Percentiles rank a stretch among this genome's conserved stretches.
Conservation (phyloP, 2,329 filamentous ascomycete genomes). For the Teratosphaeria zuluensis region DNA sequence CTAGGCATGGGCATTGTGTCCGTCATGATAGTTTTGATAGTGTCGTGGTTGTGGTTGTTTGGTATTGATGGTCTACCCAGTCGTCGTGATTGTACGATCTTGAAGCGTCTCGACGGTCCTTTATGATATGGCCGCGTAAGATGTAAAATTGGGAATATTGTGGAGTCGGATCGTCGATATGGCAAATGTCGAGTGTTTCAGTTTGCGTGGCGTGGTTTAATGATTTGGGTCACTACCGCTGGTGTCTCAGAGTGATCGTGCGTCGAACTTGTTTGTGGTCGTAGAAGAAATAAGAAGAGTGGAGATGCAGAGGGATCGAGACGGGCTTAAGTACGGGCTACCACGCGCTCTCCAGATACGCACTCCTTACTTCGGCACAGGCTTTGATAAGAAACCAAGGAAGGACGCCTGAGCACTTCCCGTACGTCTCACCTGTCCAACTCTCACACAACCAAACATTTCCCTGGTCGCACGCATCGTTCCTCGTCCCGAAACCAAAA, state of each 20-base stretch:
- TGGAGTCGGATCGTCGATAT: background rate
- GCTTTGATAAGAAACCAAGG: background rate
- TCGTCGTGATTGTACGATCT: background rate
- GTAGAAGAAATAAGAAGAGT: background rate
- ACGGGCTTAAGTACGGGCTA: background rate
- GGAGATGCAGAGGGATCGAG: background rate
- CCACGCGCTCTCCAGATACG: background rate
- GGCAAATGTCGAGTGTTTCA: background rate
- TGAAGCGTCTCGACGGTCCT: background rate
- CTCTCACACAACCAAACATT: background rate
- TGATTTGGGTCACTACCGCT: background rate
- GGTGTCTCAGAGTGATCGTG: background rate
- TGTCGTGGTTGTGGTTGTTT: background rate
- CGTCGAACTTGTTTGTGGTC: background rate
- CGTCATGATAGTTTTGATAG: conserved; percentile 16
- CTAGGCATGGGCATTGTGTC: conserved; percentile 24
- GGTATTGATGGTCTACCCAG: background rate
- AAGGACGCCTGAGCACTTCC: background rate
- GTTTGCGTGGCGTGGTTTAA: background rate
- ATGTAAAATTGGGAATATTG: background rate
- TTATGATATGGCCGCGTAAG: background rate
- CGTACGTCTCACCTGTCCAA: background rate
- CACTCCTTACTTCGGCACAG: background rate
- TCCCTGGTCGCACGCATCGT: background rate
- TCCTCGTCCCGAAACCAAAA: background rate